Evolutionary conservation across 2,329 filamentous ascomycete species (phyloP), one percentile per base, ranked within the genome.

Genomic region (Fusarium hainanense): DNA sequence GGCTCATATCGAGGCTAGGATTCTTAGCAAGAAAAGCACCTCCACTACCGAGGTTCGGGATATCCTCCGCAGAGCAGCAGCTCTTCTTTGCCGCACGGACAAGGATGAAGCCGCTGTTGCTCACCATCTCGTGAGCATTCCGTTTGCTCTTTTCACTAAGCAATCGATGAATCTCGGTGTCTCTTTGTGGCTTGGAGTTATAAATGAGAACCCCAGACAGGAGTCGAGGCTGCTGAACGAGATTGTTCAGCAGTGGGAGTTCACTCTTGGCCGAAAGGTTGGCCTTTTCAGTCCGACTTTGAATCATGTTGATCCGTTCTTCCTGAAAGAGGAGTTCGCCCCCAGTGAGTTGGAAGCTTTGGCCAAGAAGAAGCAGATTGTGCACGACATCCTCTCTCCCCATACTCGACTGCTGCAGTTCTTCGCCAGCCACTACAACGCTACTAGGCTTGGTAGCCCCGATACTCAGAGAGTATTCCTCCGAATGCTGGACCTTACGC

Each of bases 151-250:
- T 48, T 98, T 99, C 78, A 97, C 92, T 7, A 97, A 97, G 78
- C 92, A 97, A 75, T 96, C 94, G 3, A 96, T 99, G 78, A 97
- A 97, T 77, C 88, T 98, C 52, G 97, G 96, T 8, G 92, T 98
- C 37, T 98, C 96, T 6, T 84, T 99, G 9, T 99, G 96, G 96
- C 89, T 98, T 65, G 96, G 96, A 27, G 93, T 98, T 16, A 97
- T 98, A 75, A 96, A 98, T 74, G 96, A 99, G 78, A 98, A 97
- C 75, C 93, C 94, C 4, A 88, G 88, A 58, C 90, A 98, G 80
- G 94, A 97, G 79, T 88, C 95, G 11, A 90, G 94, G 65, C 89
- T 99, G 58, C 82, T 99, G 32, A 90, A 90, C 54, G 93, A 97
- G 77, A 93, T 98, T 73, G 91, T 92, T 12, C 92, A 96, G 76